These are phyloP conservation scores for Boletus reticulatus DNA, from an alignment of 768 basidiomycete genomes.

Conservation along the genomic window DNA sequence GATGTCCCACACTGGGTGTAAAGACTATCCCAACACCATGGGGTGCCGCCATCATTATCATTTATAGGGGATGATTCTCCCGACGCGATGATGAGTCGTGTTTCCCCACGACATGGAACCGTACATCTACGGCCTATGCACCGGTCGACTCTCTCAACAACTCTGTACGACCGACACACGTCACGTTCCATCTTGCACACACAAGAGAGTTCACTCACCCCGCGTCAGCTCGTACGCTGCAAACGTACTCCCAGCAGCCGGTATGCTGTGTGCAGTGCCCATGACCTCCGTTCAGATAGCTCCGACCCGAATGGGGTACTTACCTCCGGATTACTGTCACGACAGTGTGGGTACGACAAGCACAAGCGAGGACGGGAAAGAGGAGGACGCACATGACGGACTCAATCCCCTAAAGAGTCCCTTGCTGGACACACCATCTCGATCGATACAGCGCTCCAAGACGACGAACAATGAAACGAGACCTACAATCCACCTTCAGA, in stretches of 20 bases:
- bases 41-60: too few species aligned
- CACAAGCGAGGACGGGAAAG: not conserved
- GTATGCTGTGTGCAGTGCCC: slow-evolving; percentile 54
- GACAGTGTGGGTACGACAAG: not conserved
- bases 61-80: too few species aligned
- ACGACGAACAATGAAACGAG: not conserved
- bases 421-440: slow-evolving; percentile 25
- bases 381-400: slow-evolving; percentile 60
- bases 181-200: not conserved
- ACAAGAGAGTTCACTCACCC: slow-evolving; percentile 40
- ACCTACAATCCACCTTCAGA: slow-evolving; percentile 73
- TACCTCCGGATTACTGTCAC: slow-evolving; percentile 62
- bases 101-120: not conserved
- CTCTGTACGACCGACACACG: slow-evolving; percentile 7
- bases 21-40: too few species aligned
- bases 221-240: slow-evolving; percentile 84
- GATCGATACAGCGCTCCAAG: not conserved
- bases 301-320: not conserved
- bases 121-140: not conserved
- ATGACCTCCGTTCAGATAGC: not conserved
- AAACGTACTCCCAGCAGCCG: slow-evolving; percentile 89
- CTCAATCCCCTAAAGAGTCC: slow-evolving; percentile 74
- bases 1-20: too few species aligned
- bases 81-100: not conserved
- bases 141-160: slow-evolving; percentile 27